Percentiles rank a stretch among this genome's conserved stretches.
phyloP scores from a whole-genome alignment of 1,139 yeast species.

The Hemisphaericaspora lyxosophila region DNA sequence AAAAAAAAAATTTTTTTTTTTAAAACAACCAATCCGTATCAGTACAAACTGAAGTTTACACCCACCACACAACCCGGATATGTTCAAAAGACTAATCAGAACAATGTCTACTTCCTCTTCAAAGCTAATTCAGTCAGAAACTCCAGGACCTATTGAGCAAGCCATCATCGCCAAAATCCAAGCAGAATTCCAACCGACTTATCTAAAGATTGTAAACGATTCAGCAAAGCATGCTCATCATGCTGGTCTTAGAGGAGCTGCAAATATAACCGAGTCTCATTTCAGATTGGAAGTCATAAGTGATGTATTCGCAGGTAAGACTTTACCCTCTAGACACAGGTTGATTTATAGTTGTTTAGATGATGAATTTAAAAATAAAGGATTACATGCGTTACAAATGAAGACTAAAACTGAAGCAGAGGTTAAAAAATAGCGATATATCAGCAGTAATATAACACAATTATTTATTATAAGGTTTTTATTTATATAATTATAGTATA shows the following conservation, averaged over 20 bases:
- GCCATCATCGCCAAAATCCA: slow-evolving; percentile 38
- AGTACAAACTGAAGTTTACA: no score
- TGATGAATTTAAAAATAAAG: slow-evolving; percentile 68
- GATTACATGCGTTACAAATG: slow-evolving; percentile 88
- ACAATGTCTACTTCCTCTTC: slow-evolving; percentile 12
- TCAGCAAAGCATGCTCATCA: slow-evolving; percentile 90
- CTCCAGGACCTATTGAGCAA: slow-evolving; percentile 18
- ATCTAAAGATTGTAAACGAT: slow-evolving; percentile 68
- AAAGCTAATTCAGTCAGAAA: slow-evolving; percentile 12
- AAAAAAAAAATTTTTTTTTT: no score
- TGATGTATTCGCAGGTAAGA: slow-evolving; percentile 63
- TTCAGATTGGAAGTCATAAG: slow-evolving; percentile 74
- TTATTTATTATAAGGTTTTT: background rate
- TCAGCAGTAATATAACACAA: background rate
- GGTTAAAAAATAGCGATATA: slow-evolving; percentile 27
- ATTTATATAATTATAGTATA: background rate
- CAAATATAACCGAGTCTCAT: slow-evolving; percentile 80
- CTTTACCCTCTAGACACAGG: slow-evolving; percentile 77
- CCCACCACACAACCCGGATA: no score
- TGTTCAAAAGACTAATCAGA: slow-evolving; percentile 12
- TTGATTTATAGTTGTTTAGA: slow-evolving; percentile 66
- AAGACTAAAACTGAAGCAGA: slow-evolving; percentile 78
- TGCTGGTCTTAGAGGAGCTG: slow-evolving; percentile 73
- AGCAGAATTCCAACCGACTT: slow-evolving; percentile 47
- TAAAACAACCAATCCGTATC: no score